Evolutionary conservation across 495 filamentous ascomycete species (phyloP).

Genomic region (Aspergillus cristatus): DNA sequence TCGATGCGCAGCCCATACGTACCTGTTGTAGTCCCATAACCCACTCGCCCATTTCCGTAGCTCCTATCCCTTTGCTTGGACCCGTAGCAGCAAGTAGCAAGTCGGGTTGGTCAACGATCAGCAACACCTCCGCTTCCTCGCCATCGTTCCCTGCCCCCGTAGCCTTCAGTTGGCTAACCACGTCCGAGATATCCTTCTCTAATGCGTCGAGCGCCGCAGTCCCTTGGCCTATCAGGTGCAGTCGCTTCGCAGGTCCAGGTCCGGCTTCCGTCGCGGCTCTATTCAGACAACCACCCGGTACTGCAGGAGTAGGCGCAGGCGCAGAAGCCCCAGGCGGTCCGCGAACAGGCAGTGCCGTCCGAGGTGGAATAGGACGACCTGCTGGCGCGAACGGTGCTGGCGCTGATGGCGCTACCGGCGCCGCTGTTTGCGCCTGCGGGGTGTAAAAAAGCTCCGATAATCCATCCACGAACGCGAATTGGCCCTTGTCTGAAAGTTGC

Average conservation of each 20-base stretch:
- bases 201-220: conserved; percentile 24
- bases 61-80: conserved; percentile 27
- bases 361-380: conserved; percentile 6
- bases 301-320: conserved; percentile 8
- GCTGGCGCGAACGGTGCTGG: conserved; percentile 4
- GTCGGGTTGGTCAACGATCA: conserved; percentile 45
- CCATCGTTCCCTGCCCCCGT: conserved; percentile 11
- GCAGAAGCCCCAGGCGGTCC: conserved; percentile 14
- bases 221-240: conserved; percentile 28
- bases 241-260: conserved; percentile 22
- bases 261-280: conserved; percentile 7
- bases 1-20: conserved; percentile 1
- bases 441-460: conserved; percentile 47
- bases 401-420: background rate
- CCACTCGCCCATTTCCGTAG: conserved; percentile 39
- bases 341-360: conserved; percentile 26
- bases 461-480: conserved; percentile 67
- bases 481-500: conserved; percentile 42
- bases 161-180: conserved; percentile 21
- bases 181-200: conserved; percentile 30
- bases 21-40: conserved; percentile 38
- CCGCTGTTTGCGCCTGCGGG: conserved; percentile 9
- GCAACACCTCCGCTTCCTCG: conserved; percentile 20
- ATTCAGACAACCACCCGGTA: conserved; percentile 2
- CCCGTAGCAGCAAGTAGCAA: conserved; percentile 40